A percentile compares a stretch with the other conserved stretches of the same genome.
phyloP scores from a whole-genome alignment of 805 yeast genomes.

The Nakazawaea siamensis region DNA sequence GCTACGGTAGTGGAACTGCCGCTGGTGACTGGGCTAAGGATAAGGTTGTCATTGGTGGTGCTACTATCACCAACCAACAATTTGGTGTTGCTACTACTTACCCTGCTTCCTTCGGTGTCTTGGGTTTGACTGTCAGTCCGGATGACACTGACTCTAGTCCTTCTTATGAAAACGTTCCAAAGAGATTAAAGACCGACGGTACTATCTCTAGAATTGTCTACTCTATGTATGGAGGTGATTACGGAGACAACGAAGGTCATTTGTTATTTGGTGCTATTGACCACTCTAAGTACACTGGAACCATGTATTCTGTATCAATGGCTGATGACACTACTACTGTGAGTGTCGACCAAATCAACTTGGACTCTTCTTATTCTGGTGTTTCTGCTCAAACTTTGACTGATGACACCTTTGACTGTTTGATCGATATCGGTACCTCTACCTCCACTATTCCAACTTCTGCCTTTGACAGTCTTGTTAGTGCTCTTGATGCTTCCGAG shows the following conservation, averaged over 20 bases:
- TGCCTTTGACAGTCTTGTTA: constrained; percentile 11
- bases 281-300: constrained; percentile 29
- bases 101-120: constrained; percentile 4
- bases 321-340: constrained; percentile 3
- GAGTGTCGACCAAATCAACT: constrained; percentile 2
- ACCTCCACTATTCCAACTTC: constrained; percentile 34
- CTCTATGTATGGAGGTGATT: constrained; percentile 39
- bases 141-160: constrained; percentile 6
- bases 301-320: constrained; percentile 24
- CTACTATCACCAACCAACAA: background rate
- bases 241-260: constrained; percentile 20
- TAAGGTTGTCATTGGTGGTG: constrained; percentile 13
- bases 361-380: constrained; percentile 4
- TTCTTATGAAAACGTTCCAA: constrained; percentile 20
- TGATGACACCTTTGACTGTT: constrained; percentile 17
- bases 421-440: constrained; percentile 50
- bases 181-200: constrained; percentile 28
- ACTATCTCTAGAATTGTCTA: constrained; percentile 30
- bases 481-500: constrained; percentile 5
- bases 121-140: constrained; percentile 7
- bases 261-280: constrained; percentile 38
- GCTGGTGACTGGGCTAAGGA: constrained; percentile 21
- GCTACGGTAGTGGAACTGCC: constrained; percentile 20
- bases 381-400: background rate
- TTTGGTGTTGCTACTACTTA: constrained; percentile 6